These are phyloP conservation scores for Cladochytrium replicatum DNA, from an alignment of 192 early-diverging fungal genomes.

Conservation along the genomic window DNA sequence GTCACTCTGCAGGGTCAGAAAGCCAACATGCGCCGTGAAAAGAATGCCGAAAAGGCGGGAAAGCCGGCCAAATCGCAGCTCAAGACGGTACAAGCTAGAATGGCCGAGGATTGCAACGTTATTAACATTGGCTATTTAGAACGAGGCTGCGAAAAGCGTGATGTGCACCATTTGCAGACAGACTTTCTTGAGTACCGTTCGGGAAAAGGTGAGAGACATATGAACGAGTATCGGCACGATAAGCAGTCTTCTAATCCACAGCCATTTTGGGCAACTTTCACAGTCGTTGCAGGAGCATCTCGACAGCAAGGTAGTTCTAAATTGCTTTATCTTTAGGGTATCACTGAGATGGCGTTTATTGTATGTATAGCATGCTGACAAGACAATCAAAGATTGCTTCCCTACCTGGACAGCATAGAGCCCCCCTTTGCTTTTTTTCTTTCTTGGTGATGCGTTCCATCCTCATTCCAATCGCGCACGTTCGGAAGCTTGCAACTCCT, in stretches of 20 bases:
- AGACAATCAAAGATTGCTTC: constrained; percentile 68
- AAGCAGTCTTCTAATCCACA: not conserved
- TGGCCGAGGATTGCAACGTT: not conserved
- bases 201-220: constrained; percentile 52
- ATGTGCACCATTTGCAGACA: constrained; percentile 68
- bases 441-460: too few species aligned
- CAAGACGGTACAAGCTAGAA: constrained; percentile 17
- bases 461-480: too few species aligned
- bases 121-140: constrained; percentile 25
- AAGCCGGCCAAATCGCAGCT: constrained; percentile 26
- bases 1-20: constrained; percentile 33
- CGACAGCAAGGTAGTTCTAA: constrained; percentile 10
- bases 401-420: too few species aligned
- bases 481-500: too few species aligned
- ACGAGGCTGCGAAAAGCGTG: constrained; percentile 71
- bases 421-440: too few species aligned
- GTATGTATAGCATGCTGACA: constrained; percentile 63
- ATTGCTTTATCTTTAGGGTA: constrained; percentile 1
- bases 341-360: constrained; percentile 27
- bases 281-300: constrained; percentile 24
- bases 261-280: not conserved
- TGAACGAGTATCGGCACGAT: not conserved
- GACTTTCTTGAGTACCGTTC: constrained; percentile 72
- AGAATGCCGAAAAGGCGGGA: constrained; percentile 10
- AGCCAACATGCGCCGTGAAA: constrained; percentile 18